Conservation (phyloP, 129 eudicot genomes). For the Lonicera japonica region DNA sequence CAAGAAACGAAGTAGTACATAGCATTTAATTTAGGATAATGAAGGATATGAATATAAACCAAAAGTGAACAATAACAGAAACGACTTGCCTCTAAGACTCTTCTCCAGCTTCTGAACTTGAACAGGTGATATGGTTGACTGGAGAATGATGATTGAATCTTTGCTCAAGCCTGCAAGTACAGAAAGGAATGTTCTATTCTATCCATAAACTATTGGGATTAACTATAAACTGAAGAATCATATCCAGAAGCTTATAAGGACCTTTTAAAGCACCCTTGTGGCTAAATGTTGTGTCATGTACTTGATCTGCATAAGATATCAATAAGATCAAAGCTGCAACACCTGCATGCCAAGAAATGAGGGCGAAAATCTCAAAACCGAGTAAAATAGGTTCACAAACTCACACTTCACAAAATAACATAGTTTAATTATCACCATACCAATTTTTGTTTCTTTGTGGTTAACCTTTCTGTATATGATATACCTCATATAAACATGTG, state of each 20-base stretch:
- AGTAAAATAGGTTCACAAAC: too few relatives aligned
- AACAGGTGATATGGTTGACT: slow-evolving; percentile 33
- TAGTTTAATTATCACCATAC: too few relatives aligned
- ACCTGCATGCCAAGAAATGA: slow-evolving; percentile 32
- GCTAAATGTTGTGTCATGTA: slow-evolving; percentile 30
- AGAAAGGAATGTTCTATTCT: neutral
- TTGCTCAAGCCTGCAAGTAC: slow-evolving; percentile 35
- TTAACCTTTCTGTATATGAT: too few relatives aligned
- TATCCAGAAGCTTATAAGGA: slow-evolving; percentile 10
- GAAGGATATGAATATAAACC: neutral
- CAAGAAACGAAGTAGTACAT: neutral
- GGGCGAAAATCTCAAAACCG: neutral
- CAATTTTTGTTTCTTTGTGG: too few relatives aligned
- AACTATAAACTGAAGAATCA: neutral
- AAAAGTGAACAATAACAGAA: neutral
- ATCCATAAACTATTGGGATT: neutral
- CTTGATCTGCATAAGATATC: slow-evolving; percentile 43
- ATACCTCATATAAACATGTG: too few relatives aligned
- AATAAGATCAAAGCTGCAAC: slow-evolving; percentile 45
- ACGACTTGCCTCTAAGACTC: slow-evolving; percentile 38
- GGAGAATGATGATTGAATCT: slow-evolving; percentile 46
- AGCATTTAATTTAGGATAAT: neutral
- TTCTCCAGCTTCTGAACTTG: slow-evolving; percentile 50
- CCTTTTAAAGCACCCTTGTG: slow-evolving; percentile 52
- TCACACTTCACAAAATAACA: too few relatives aligned